A percentile compares a stretch with the other conserved stretches of the same genome.
phyloP scores from a whole-genome alignment of 169 alveolate species.

The Cyclospora cayetanensis region DNA sequence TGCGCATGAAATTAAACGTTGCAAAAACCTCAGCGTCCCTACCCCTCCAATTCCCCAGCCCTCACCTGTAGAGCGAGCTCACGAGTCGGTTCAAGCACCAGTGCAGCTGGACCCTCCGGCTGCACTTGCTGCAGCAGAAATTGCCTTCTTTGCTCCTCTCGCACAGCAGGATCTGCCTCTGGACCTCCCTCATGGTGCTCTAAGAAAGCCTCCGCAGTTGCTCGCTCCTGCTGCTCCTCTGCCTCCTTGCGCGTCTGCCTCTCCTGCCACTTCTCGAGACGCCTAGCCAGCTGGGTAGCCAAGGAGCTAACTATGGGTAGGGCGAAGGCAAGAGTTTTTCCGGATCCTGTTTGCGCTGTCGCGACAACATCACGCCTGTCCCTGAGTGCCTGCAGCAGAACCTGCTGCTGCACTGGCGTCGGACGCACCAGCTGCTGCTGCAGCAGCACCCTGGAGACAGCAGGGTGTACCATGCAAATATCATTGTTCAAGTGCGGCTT shows the following conservation, averaged over 20 bases:
- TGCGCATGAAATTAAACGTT: too few species aligned
- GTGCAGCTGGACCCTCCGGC: too few species aligned
- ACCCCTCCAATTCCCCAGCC: too few species aligned
- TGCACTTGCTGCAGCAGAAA: too few species aligned
- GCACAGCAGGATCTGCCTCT: too few species aligned
- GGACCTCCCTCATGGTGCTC: too few species aligned
- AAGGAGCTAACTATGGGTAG: slow-evolving; percentile 68
- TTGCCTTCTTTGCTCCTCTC: too few species aligned
- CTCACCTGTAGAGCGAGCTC: slow-evolving; percentile 98
- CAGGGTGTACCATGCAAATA: too few species aligned
- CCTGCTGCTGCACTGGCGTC: slow-evolving; percentile 70
- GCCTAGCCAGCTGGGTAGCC: background rate
- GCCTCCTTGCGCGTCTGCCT: background rate
- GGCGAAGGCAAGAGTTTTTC: slow-evolving; percentile 75
- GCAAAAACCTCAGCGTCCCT: too few species aligned
- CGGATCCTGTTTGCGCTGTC: slow-evolving; percentile 73
- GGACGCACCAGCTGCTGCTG: slow-evolving; percentile 66
- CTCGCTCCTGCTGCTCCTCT: background rate
- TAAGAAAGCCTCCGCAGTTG: too few species aligned
- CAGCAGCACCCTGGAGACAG: slow-evolving; percentile 67
- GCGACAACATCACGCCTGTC: slow-evolving; percentile 75
- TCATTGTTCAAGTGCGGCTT: too few species aligned
- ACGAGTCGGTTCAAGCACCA: slow-evolving; percentile 97
- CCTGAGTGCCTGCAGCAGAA: slow-evolving; percentile 72
- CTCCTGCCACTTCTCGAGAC: slow-evolving; percentile 5